Base-by-base conservation (phyloP, 352 stramenopile genomes). In the Thraustochytrium striatum region DNA sequence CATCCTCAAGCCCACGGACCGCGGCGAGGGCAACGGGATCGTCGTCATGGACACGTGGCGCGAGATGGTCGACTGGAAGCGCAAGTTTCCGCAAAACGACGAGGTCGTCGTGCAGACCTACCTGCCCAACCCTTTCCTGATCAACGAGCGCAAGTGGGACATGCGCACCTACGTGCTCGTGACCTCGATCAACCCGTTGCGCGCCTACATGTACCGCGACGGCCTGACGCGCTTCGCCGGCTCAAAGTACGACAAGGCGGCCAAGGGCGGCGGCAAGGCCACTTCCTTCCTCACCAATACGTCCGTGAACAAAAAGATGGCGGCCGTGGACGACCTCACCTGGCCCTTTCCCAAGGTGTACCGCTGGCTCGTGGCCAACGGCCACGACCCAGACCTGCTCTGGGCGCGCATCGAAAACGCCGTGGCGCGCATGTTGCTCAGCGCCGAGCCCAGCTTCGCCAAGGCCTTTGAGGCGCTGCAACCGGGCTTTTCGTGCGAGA, bases 101-200 rank as follows among this genome's bases (percentile, higher is more conserved):
- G 84, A 85, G 62, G 52, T 57, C 52, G 85, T 96, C 39, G 85
- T 95, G 1, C 90, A 96, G 84, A 83, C 85, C 32, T 94, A 95
- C 79, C 78, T 96, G 19, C 83, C 84, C 5, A 83, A 89, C 44
- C 91, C 90, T 16, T 93, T 91, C 61, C 78, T 94, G 80, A 93
- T 95, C 83, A 91, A 95, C 69, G 88, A 87, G 8, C 85, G 93
- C 69, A 96, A 96, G 84, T 96, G 96, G 83, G 91, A 96, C 69
- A 82, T 96, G 33, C 88, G 91, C n/a, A 93, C 96, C 79, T 96
- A 96, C 86, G 86, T 94, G 25, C 85, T 96, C 3, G 83, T 95
- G 16, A 91, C 91, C 3, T 92, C 86, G n/a, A 90, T 90, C 72
- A 83, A 89, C 32, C 91, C 91, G 3, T 85, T 96, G 65, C 87